Evolutionary conservation across 768 basidiomycete species (phyloP).

Genomic region (Suillus subluteus): DNA sequence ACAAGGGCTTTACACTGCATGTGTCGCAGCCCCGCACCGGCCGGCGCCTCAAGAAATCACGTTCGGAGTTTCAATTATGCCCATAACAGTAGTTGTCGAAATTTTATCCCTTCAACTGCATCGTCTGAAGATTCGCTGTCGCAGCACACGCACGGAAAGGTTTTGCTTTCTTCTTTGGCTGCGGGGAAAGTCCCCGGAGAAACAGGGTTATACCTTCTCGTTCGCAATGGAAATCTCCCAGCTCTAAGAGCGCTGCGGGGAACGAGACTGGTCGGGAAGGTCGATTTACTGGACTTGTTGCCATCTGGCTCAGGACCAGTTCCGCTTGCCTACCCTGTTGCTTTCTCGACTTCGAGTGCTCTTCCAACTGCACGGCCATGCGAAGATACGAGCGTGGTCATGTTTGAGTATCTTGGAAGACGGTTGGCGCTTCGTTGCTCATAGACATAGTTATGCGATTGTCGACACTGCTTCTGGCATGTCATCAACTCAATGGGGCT

Average conservation of each 20-base stretch:
- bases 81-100: slow-evolving; percentile 3
- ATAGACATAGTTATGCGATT: slow-evolving; percentile 91
- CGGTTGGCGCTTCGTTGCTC: slow-evolving; percentile 65
- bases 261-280: slow-evolving; percentile 53
- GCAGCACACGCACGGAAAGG: slow-evolving; percentile 78
- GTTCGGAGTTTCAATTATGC: slow-evolving; percentile 11
- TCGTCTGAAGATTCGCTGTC: slow-evolving; percentile 84
- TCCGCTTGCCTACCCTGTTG: slow-evolving; percentile 64
- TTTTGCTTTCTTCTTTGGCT: slow-evolving; percentile 55
- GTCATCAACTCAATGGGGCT: slow-evolving; percentile 90
- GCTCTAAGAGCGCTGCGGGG: slow-evolving; percentile 71
- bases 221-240: slow-evolving; percentile 71
- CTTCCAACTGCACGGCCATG: slow-evolving; percentile 50
- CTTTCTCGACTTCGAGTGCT: slow-evolving; percentile 39
- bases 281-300: slow-evolving; percentile 41
- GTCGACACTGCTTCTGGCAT: slow-evolving; percentile 41
- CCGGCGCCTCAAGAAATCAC: slow-evolving; percentile 11
- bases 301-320: slow-evolving; percentile 23
- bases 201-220: slow-evolving; percentile 64
- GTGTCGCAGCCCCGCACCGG: neutral
- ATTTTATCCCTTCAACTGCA: slow-evolving; percentile 40
- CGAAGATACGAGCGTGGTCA: slow-evolving; percentile 78
- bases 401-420: slow-evolving; percentile 47
- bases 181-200: slow-evolving; percentile 97
- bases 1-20: neutral